These are phyloP conservation scores for Suillus decipiens DNA, from an alignment of 768 basidiomycete genomes.

Conservation along the genomic window DNA sequence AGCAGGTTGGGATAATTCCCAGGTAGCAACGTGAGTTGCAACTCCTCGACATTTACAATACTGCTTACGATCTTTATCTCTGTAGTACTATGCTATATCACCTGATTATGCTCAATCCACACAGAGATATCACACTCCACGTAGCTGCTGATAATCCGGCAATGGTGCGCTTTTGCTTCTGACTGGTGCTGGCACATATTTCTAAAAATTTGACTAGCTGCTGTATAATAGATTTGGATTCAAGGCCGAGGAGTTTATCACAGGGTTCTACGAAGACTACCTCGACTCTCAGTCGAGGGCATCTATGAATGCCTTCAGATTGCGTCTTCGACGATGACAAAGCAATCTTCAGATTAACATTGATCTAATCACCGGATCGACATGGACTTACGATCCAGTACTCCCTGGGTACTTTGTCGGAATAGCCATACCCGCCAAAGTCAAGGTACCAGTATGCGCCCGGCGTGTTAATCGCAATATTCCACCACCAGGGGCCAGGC, in stretches of 20 bases:
- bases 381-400: not conserved
- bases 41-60: not conserved
- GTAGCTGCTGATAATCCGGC: slow-evolving; percentile 82
- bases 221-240: slow-evolving; percentile 87
- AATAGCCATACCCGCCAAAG: not conserved
- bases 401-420: not conserved
- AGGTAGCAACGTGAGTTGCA: slow-evolving; percentile 66
- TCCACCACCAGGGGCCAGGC: too few species aligned
- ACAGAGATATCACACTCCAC: slow-evolving; percentile 79
- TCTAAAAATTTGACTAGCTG: slow-evolving; percentile 42
- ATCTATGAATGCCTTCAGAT: slow-evolving; percentile 79
- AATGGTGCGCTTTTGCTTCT: slow-evolving; percentile 48
- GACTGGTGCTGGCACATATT: slow-evolving; percentile 11
- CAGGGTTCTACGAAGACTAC: slow-evolving; percentile 80
- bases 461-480: not conserved
- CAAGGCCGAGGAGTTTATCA: slow-evolving; percentile 83
- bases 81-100: slow-evolving; percentile 76
- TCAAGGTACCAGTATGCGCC: not conserved
- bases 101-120: slow-evolving; percentile 68
- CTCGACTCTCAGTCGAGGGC: slow-evolving; percentile 66
- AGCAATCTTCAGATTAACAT: not conserved
- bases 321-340: slow-evolving; percentile 64
- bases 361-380: not conserved
- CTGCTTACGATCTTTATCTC: not conserved
- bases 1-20: slow-evolving; percentile 78